phyloP scores from a whole-genome alignment of 2,329 filamentous ascomycete genomes.

The Dothidotthia symphoricarpi region DNA sequence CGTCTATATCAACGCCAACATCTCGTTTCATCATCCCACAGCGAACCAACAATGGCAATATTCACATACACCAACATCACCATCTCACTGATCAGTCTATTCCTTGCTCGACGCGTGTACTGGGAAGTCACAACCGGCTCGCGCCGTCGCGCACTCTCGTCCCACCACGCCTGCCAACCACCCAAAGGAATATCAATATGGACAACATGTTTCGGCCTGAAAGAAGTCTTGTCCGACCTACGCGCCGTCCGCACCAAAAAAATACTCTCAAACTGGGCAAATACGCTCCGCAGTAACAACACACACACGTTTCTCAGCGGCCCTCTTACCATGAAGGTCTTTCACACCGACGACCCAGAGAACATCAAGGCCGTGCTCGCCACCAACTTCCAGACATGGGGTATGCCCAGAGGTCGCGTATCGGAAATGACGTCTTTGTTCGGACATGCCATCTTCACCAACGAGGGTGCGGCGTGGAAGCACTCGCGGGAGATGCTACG shows the following conservation, averaged over 20 bases:
- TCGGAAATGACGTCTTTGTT: constrained; percentile 10
- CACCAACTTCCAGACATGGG: constrained; percentile 18
- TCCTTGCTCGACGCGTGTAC: constrained; percentile 19
- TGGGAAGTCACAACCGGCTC: constrained; percentile 29
- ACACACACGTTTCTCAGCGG: constrained; percentile 11
- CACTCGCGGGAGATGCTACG: constrained; percentile 28
- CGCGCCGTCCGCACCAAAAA: constrained; percentile 32
- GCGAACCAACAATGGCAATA: constrained; percentile 20
- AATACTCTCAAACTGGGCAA: constrained; percentile 8
- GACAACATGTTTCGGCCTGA: constrained; percentile 44
- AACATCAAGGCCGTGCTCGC: constrained; percentile 26
- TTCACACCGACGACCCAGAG: constrained; percentile 24
- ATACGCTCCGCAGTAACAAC: constrained; percentile 3
- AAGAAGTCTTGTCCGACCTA: constrained; percentile 44
- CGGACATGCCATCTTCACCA: constrained; percentile 28
- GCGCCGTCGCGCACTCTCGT: constrained; percentile 33
- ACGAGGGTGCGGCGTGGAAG: constrained; percentile 28
- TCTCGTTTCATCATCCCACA: no score
- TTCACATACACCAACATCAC: constrained; percentile 13
- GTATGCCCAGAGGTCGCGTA: constrained; percentile 19
- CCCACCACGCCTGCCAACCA: constrained; percentile 48
- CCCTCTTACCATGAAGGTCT: constrained; percentile 10
- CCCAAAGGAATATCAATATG: constrained; percentile 32
- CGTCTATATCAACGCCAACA: no score
- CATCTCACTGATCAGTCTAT: constrained; percentile 10